Conservation (phyloP, 169 alveolate genomes). For the Ichthyophthirius multifiliis region DNA sequence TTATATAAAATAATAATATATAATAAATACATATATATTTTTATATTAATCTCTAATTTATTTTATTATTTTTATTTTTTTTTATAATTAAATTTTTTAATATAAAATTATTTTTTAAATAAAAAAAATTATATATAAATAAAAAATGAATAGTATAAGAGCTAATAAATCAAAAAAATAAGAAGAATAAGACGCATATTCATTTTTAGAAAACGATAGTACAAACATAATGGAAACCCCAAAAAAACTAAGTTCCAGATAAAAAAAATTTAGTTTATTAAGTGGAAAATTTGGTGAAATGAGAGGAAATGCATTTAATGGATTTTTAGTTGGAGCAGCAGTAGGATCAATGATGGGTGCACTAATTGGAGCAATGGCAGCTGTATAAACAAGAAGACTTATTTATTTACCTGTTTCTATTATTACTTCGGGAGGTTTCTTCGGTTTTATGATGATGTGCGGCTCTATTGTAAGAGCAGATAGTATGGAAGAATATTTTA, state of each 20-base stretch:
- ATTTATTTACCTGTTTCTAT: conserved; percentile 29
- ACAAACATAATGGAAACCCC: conserved; percentile 22
- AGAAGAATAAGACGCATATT: neutral
- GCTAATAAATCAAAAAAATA: too few species aligned
- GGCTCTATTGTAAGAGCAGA: conserved; percentile 34
- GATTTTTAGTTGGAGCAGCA: conserved; percentile 29
- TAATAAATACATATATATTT: too few species aligned
- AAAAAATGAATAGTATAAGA: too few species aligned
- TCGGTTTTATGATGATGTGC: conserved; percentile 42
- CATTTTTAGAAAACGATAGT: neutral
- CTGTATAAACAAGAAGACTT: conserved; percentile 21
- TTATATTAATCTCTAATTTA: too few species aligned
- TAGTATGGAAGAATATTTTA: neutral
- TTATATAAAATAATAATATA: too few species aligned
- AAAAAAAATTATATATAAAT: too few species aligned
- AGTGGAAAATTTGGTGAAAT: conserved; percentile 13
- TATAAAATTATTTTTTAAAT: too few species aligned
- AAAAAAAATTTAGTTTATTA: conserved; percentile 30
- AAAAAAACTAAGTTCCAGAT: conserved; percentile 24
- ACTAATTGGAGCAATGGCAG: conserved; percentile 23
- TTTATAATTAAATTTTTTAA: too few species aligned
- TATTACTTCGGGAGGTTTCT: conserved; percentile 24
- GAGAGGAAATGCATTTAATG: conserved; percentile 16
- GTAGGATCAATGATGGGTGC: conserved; percentile 37
- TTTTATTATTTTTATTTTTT: too few species aligned